Evolutionary conservation across 805 yeast genomes (phyloP), one percentile per base, ranked within the genome.

Genomic region (Ogataea pilisensis): DNA sequence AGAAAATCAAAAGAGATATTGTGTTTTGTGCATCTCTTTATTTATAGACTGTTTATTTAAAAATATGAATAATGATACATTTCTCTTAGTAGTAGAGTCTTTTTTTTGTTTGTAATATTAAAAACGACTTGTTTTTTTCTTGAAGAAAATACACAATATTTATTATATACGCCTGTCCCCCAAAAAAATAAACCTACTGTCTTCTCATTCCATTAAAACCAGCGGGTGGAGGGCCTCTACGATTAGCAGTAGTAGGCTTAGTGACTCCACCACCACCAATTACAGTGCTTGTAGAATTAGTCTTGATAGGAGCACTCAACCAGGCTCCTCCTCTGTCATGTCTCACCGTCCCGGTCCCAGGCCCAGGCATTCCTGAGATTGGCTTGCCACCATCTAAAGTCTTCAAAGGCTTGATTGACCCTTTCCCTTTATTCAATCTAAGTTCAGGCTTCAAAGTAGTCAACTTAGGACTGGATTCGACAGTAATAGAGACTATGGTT

Each of bases 11-110:
- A 65, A 79, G 99, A 54, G 99, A 93, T 61, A 93, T 93, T 52
- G 98, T 93, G 0, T 93, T 93, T 65, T 93, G 98, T 60, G 97
- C 98, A 4, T 85, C 96, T 42, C 74, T 93, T 45, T 93, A 93
- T 59, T 68, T 91, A 50, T 90, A 28, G 16, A 28, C 7, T 14
- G 13, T 28, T 28, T 8, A 41, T 19, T 33, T 12, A 16, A 25
- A 11, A 11, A 11, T 16, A 20, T n/a, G 11, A 19, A 16, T 18
- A 14, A 16, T 9, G 29, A 5, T 27, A 6, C 5, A 16, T 14
- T 8, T 14, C 14, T 14, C 16, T n/a, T 8, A n/a, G 13, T 32
- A n/a, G n/a, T n/a, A n/a, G n/a, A n/a, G n/a, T n/a, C n/a, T n/a
- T n/a, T n/a, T n/a, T n/a, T n/a, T n/a, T n/a, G n/a, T n/a, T n/a